phyloP scores from a whole-genome alignment of 441 rosid genomes.

The Dalechampia spathulata region DNA sequence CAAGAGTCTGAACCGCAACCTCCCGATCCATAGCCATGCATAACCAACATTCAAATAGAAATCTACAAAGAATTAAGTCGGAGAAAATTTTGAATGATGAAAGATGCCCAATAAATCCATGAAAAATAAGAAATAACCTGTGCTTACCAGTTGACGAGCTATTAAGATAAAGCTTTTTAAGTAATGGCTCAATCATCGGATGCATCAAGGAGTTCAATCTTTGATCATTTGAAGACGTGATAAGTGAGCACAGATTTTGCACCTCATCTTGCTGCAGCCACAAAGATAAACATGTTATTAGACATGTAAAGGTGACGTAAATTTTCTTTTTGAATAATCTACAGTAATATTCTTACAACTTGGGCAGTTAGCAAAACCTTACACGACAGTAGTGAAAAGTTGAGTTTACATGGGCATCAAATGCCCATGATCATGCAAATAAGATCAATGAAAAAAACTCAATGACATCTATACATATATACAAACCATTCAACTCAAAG shows the following conservation, averaged over 20 bases:
- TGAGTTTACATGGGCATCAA: not conserved
- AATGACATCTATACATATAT: not conserved
- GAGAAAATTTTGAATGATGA: not conserved
- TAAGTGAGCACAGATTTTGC: slow-evolving; percentile 39
- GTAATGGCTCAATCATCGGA: slow-evolving; percentile 50
- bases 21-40: slow-evolving; percentile 76
- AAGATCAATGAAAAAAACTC: not conserved
- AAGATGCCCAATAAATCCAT: not conserved
- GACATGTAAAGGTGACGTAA: no score
- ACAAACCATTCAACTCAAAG: not conserved
- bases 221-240: slow-evolving; percentile 58
- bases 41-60: slow-evolving; percentile 47
- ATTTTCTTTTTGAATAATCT: no score
- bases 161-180: slow-evolving; percentile 46
- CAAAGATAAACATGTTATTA: slow-evolving; percentile 1
- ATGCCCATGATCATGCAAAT: not conserved
- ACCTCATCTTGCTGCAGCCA: slow-evolving; percentile 35
- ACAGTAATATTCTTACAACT: not conserved
- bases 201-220: slow-evolving; percentile 44
- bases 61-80: slow-evolving; percentile 24
- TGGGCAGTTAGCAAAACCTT: not conserved
- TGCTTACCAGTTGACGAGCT: slow-evolving; percentile 42
- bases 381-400: not conserved
- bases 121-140: not conserved
- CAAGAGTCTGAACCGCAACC: slow-evolving; percentile 68